Conservation (phyloP, 2,329 filamentous ascomycete genomes). For the Cladosporium sp. region DNA sequence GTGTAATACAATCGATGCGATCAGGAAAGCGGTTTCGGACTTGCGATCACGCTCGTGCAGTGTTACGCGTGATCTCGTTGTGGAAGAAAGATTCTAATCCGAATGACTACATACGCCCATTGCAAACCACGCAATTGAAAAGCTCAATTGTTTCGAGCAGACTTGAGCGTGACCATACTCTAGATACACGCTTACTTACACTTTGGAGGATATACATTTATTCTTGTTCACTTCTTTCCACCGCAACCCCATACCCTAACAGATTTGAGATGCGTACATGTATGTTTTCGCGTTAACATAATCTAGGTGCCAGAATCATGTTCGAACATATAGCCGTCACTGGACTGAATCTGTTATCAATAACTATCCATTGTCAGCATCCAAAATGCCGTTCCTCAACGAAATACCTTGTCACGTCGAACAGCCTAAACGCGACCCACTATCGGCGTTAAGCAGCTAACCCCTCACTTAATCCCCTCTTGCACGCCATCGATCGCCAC, state of each 20-base stretch:
- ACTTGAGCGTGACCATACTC: no score
- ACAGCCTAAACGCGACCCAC: neutral
- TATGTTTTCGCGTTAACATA: neutral
- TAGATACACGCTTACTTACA: no score
- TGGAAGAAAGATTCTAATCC: neutral
- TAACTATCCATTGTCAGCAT: no score
- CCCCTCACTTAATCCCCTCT: constrained; percentile 3
- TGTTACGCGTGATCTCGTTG: neutral
- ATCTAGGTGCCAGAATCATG: no score
- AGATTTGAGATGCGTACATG: no score
- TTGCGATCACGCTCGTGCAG: neutral
- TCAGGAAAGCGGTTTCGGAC: rapidly evolving
- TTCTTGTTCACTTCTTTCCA: no score
- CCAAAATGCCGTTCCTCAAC: neutral
- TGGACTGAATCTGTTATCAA: no score
- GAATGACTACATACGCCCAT: no score
- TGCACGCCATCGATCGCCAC: neutral
- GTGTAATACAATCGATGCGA: neutral
- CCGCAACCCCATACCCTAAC: neutral
- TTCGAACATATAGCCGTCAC: no score
- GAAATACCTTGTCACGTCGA: neutral
- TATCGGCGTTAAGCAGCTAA: neutral
- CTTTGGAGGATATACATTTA: neutral
- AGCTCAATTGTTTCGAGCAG: no score
- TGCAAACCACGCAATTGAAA: no score